Evolutionary conservation across 345 rosid species (phyloP), one percentile per base, ranked within the genome.

Genomic region (Cardamine resedifolia): DNA sequence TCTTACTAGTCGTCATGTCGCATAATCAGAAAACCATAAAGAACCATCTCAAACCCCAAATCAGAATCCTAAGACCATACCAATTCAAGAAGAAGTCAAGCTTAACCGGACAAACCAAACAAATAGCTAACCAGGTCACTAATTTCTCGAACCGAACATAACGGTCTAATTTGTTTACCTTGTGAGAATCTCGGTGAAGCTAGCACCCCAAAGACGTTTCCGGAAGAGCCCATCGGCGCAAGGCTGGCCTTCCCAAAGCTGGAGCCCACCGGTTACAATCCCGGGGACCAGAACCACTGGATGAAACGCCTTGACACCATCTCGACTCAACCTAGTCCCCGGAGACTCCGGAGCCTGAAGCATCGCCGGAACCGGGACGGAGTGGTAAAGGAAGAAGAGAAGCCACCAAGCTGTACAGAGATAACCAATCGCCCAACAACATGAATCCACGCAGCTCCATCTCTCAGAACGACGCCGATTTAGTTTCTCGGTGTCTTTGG

Each of bases 211-310:
- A 64, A 91, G 91, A 39, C 91, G 77, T 58, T 85, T 82, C n/a
- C 92, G 80, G 36, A 88, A 91, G 70, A 88, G 84, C 38, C 90
- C 92, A 58, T 87, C 85, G 2, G 88, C 81, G 51, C 90, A 87
- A 68, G 91, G 87, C 79, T 64, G 81, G 45, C 97, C 92, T 70
- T 88, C 90, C 91, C 92, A 91, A 7, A 88, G 82, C 84, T 91
- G 92, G 0, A 87, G 87, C 49, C 88, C 92, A 3, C 88, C 92
- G 1, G 92, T 85, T 39, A 84, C 80, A 71, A 87, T 85, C 72
- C 97, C 97, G 0, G 97, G 97, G 45, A 91, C 87, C 55, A 91
- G 71, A 72, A 88, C 82, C n/a, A 91, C 90, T 5, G 91, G 96
- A 64, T 91, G 95, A 49, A 81, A 79, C 6, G 85, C 85, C 3